Evolutionary conservation across 371 early-diverging fungal species (phyloP).

Genomic region (Mortierella sp.): DNA sequence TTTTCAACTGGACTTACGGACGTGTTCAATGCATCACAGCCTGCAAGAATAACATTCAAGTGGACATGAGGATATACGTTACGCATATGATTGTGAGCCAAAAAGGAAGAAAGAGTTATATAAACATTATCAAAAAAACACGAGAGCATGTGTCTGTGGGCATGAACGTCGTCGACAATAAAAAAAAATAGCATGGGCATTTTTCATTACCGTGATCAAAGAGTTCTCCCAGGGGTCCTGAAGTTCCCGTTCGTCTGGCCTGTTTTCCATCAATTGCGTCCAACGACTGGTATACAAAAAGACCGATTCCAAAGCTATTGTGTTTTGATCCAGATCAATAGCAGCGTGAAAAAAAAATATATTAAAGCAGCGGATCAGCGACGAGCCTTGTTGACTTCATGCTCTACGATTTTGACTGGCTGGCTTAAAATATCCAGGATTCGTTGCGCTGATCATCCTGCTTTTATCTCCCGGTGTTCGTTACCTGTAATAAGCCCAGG

Average conservation of each 20-base stretch:
- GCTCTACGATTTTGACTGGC: too few species aligned
- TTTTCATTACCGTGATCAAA: constrained; percentile 83
- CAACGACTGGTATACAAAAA: constrained; percentile 96
- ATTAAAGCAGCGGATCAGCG: too few species aligned
- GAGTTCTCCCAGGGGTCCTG: constrained; percentile 95
- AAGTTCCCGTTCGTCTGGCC: constrained; percentile 92
- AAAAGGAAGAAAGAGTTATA: too few species aligned
- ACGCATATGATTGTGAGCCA: too few species aligned
- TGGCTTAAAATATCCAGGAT: background rate
- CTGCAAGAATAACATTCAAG: constrained; percentile 50
- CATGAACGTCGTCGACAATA: constrained; percentile 5
- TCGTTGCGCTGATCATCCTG: background rate
- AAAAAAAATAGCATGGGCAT: background rate
- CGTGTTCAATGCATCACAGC: constrained; percentile 93
- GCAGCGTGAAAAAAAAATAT: constrained; percentile 13
- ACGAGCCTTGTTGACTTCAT: too few species aligned
- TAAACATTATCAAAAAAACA: too few species aligned
- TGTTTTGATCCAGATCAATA: background rate
- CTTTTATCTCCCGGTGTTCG: background rate
- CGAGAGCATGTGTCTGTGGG: too few species aligned
- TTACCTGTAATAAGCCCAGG: constrained; percentile 87
- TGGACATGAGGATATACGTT: too few species aligned
- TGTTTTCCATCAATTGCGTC: constrained; percentile 99
- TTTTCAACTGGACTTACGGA: constrained; percentile 55
- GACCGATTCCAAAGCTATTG: constrained; percentile 83